Percentiles rank a stretch among this genome's conserved stretches.
Evolutionary conservation across 345 rosid species (phyloP).

Genomic region (Fremontodendron californicum): DNA sequence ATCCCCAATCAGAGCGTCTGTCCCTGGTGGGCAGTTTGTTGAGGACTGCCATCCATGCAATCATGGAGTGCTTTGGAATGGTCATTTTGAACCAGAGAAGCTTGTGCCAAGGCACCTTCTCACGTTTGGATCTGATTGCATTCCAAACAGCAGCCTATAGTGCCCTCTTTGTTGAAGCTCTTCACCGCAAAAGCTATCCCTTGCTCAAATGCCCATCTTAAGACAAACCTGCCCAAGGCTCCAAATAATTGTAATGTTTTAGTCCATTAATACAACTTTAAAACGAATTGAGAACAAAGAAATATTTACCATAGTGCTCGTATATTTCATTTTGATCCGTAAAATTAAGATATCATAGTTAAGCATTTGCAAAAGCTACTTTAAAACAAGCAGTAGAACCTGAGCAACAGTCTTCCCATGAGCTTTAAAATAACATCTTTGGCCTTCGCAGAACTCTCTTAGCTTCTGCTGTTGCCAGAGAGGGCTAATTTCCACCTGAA

Average conservation of each 20-base stretch:
- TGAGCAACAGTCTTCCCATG: slow-evolving; percentile 72
- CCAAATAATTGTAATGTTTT: background rate
- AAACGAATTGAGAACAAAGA: background rate
- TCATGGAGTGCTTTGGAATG: too few relatives aligned
- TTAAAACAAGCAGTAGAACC: slow-evolving; percentile 24
- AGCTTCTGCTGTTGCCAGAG: slow-evolving; percentile 73
- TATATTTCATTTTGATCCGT: background rate
- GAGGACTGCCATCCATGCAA: too few relatives aligned
- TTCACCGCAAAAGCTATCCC: slow-evolving; percentile 4
- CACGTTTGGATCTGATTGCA: too few relatives aligned
- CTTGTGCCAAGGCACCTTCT: too few relatives aligned
- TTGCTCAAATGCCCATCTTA: slow-evolving; percentile 10
- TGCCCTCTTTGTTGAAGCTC: slow-evolving; percentile 12
- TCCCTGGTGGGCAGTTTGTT: too few relatives aligned
- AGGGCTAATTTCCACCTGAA: slow-evolving; percentile 82
- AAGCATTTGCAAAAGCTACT: background rate
- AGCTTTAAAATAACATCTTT: slow-evolving; percentile 43
- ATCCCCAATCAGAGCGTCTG: too few relatives aligned
- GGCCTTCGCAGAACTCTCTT: slow-evolving; percentile 52
- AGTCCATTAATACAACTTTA: background rate
- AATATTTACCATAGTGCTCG: background rate
- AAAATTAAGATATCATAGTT: background rate
- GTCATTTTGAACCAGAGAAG: too few relatives aligned
- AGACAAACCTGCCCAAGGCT: background rate
- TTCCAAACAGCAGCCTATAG: too few relatives aligned